Conservation (phyloP, 352 stramenopile species). For the Phytopythium ostracodes region DNA sequence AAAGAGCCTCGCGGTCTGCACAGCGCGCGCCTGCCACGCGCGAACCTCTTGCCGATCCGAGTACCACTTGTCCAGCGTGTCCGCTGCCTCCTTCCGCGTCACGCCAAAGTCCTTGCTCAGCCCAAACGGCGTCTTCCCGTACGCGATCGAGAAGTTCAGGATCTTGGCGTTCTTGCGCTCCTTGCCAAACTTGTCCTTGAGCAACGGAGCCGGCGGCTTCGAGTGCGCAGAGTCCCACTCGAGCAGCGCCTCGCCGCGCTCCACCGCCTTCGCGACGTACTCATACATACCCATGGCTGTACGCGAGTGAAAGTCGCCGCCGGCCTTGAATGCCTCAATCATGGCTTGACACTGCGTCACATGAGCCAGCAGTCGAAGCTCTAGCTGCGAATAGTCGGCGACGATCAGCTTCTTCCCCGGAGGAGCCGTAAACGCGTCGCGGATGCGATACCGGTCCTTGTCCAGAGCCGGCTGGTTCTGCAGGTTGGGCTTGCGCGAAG, state of each 20-base stretch:
- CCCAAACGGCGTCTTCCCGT: slow-evolving; percentile 98
- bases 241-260: slow-evolving; percentile 94
- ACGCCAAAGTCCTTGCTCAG: slow-evolving; percentile 91
- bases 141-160: slow-evolving; percentile 99
- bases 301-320: slow-evolving; percentile 92
- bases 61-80: slow-evolving; percentile 97
- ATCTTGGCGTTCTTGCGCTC: slow-evolving; percentile 99
- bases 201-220: slow-evolving; percentile 86
- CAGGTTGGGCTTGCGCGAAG: slow-evolving; percentile 96
- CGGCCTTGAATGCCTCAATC: slow-evolving; percentile 95
- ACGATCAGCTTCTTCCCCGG: slow-evolving; percentile 97
- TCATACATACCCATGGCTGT: slow-evolving; percentile 99
- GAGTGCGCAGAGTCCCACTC: slow-evolving; percentile 97
- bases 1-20: slow-evolving; percentile 78
- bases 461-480: slow-evolving; percentile 96
- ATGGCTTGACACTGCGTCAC: slow-evolving; percentile 98
- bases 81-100: slow-evolving; percentile 65
- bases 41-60: slow-evolving; percentile 86
- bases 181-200: slow-evolving; percentile 98
- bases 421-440: slow-evolving; percentile 90
- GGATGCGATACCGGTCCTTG: slow-evolving; percentile 88
- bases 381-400: slow-evolving; percentile 99
- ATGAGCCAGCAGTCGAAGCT: slow-evolving; percentile 97
- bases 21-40: slow-evolving; percentile 94
- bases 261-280: slow-evolving; percentile 95